Evolutionary conservation across 306 rosid species (phyloP).

Genomic region (Quercus cerris): DNA sequence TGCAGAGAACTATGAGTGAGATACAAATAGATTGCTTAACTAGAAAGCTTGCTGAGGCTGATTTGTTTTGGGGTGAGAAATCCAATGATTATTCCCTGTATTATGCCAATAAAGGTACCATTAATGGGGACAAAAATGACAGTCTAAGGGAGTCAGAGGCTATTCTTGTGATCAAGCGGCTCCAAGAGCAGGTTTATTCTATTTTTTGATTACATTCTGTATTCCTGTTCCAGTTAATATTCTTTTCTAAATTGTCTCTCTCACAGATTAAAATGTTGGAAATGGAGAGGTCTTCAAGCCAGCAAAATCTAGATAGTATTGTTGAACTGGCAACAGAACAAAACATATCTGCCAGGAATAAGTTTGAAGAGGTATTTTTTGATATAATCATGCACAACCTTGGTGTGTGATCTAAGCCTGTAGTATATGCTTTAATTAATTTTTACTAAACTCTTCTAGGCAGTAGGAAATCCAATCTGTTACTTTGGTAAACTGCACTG

Average conservation of each 20-base stretch:
- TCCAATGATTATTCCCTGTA: constrained; percentile 23
- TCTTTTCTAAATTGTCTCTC: constrained; percentile 4
- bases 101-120: constrained; percentile 23
- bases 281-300: constrained; percentile 75
- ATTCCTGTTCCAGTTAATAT: constrained; percentile 5
- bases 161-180: constrained; percentile 73
- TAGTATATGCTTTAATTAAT: not conserved
- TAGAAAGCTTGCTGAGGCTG: constrained; percentile 47
- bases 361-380: constrained; percentile 64
- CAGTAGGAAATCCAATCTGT: not conserved
- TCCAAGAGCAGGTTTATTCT: constrained; percentile 75
- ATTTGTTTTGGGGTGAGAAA: constrained; percentile 24
- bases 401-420: not conserved
- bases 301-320: constrained; percentile 63
- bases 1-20: constrained; percentile 68
- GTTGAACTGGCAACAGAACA: constrained; percentile 78
- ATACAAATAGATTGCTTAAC: constrained; percentile 66
- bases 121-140: constrained; percentile 43
- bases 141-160: constrained; percentile 61
- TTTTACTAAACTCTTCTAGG: not conserved
- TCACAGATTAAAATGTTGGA: constrained; percentile 75
- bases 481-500: not conserved
- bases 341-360: constrained; percentile 55
- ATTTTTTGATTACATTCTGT: not conserved
- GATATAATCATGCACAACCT: constrained; percentile 13